A percentile compares a stretch with the other conserved stretches of the same genome.
phyloP scores from a whole-genome alignment of 2,329 filamentous ascomycete genomes.

The Sporothrix mexicana region DNA sequence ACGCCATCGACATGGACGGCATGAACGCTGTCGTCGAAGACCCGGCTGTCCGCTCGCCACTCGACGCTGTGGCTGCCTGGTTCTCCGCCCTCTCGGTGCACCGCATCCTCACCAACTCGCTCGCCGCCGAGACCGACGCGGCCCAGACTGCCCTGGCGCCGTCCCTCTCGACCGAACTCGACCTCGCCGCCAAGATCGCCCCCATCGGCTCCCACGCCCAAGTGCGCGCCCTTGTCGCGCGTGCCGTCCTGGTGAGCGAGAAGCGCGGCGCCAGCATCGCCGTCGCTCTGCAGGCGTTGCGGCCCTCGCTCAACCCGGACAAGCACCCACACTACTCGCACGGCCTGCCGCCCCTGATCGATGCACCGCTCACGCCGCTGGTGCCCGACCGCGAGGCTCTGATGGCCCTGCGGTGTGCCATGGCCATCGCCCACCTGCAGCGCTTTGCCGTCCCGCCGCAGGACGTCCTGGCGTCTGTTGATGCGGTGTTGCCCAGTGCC shows the following conservation, averaged over 20 bases:
- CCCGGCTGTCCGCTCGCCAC: slow-evolving; percentile 79
- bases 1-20: slow-evolving; percentile 66
- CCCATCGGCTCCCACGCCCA: slow-evolving; percentile 78
- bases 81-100: slow-evolving; percentile 79
- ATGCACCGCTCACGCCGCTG: slow-evolving; percentile 49
- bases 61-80: slow-evolving; percentile 92
- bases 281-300: slow-evolving; percentile 59
- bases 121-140: slow-evolving; percentile 53
- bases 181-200: slow-evolving; percentile 73
- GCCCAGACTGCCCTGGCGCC: not conserved
- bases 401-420: slow-evolving; percentile 64
- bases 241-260: slow-evolving; percentile 61
- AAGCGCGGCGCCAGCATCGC: slow-evolving; percentile 63
- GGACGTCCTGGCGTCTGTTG: slow-evolving; percentile 55
- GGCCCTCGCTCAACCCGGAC: slow-evolving; percentile 48
- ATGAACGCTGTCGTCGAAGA: slow-evolving; percentile 88
- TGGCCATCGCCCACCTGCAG: slow-evolving; percentile 64
- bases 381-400: slow-evolving; percentile 58
- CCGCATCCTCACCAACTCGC: slow-evolving; percentile 67
- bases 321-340: slow-evolving; percentile 43
- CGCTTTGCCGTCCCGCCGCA: slow-evolving; percentile 51
- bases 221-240: slow-evolving; percentile 63
- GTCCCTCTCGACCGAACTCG: slow-evolving; percentile 56
- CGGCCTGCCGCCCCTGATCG: slow-evolving; percentile 52
- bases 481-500: slow-evolving; percentile 52